A percentile compares a stretch with the other conserved stretches of the same genome.
Conservation (phyloP, 1,284 basidiomycete genomes). For the Trichosporon sp. region DNA sequence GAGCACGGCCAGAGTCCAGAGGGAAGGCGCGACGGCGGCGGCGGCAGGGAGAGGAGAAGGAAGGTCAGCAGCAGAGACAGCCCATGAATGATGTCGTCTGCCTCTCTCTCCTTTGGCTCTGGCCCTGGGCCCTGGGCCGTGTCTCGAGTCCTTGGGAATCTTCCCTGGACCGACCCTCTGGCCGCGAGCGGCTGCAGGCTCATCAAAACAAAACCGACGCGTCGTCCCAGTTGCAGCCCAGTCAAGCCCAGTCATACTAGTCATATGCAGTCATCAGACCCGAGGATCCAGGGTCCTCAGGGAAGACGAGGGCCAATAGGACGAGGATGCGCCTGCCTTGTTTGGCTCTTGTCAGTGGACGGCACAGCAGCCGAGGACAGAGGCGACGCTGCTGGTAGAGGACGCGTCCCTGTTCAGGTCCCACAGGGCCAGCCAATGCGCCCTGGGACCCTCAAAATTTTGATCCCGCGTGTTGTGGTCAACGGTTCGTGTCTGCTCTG, state of each 20-base stretch:
- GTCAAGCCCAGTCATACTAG: too few relatives aligned
- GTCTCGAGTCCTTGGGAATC: background rate
- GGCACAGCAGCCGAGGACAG: background rate
- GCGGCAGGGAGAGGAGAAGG: too few relatives aligned
- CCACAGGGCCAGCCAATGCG: too few relatives aligned
- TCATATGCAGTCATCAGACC: background rate
- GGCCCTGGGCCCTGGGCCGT: background rate
- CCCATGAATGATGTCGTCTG: too few relatives aligned
- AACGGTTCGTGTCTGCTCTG: too few relatives aligned
- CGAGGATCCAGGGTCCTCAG: too few relatives aligned
- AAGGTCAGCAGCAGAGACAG: too few relatives aligned
- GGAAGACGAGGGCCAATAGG: too few relatives aligned
- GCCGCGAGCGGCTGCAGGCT: background rate
- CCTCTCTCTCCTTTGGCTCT: too few relatives aligned
- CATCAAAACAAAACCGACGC: slow-evolving; percentile 2
- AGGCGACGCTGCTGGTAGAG: background rate
- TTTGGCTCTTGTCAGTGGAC: background rate
- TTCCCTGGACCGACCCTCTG: background rate
- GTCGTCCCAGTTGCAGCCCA: background rate
- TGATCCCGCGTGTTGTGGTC: background rate
- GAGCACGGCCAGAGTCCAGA: too few relatives aligned
- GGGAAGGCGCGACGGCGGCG: too few relatives aligned
- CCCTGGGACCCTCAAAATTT: background rate
- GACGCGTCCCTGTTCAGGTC: background rate
- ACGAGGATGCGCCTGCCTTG: background rate